Conservation (phyloP, 495 filamentous ascomycete genomes). For the Cetradonia linearis region DNA sequence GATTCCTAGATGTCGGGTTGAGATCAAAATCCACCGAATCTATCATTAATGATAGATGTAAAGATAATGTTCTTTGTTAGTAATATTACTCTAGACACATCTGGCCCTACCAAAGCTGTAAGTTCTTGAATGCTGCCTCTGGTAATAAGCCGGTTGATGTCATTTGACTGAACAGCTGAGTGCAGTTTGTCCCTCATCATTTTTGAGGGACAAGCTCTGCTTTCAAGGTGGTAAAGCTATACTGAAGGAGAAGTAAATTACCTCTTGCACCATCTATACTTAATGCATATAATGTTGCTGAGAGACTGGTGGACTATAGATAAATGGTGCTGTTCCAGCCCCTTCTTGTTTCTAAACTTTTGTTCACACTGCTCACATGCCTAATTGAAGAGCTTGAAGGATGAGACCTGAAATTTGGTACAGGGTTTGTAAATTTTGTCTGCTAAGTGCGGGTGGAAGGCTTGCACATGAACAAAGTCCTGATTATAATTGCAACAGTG, state of each 20-base stretch:
- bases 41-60: slow-evolving; percentile 2
- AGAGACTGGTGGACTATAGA: slow-evolving; percentile 19
- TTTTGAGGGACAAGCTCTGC: slow-evolving; percentile 21
- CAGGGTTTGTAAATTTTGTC: slow-evolving; percentile 11
- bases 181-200: slow-evolving; percentile 18
- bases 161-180: slow-evolving; percentile 15
- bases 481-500: slow-evolving; percentile 18
- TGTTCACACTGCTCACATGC: slow-evolving; percentile 16
- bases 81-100: neutral
- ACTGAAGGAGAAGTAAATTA: slow-evolving; percentile 19
- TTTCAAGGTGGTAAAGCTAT: slow-evolving; percentile 23
- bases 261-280: slow-evolving; percentile 16
- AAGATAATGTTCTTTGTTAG: slow-evolving; percentile 5
- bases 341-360: slow-evolving; percentile 20
- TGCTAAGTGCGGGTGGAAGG: slow-evolving; percentile 15
- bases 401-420: slow-evolving; percentile 11
- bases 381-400: neutral
- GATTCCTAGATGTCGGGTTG: neutral
- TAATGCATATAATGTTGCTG: slow-evolving; percentile 25
- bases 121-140: neutral
- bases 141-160: slow-evolving; percentile 14
- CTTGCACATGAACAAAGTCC: slow-evolving; percentile 15
- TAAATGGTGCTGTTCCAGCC: slow-evolving; percentile 19
- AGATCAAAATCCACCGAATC: neutral
- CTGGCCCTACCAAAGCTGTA: neutral